Conservation (phyloP, 2,329 filamentous ascomycete species). For the Stachybotrys chartarum region DNA sequence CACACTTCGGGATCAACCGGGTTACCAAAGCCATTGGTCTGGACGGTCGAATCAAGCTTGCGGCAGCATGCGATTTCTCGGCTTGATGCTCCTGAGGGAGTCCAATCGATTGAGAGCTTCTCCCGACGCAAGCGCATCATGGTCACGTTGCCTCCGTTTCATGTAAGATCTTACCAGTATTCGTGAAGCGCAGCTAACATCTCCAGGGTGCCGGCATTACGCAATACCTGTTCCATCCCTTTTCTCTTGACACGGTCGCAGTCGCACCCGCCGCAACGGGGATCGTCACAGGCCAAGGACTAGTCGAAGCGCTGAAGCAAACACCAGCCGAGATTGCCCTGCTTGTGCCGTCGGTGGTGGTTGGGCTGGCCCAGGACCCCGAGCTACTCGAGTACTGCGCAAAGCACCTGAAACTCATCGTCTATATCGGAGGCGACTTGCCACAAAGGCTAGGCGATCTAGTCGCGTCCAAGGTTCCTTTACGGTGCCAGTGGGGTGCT, state of each 20-base stretch:
- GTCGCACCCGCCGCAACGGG: not conserved
- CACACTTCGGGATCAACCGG: slow-evolving; percentile 1
- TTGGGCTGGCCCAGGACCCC: not conserved
- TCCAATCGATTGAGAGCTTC: not conserved
- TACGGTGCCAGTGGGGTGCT: slow-evolving; percentile 2
- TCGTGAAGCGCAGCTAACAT: not conserved
- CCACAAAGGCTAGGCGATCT: not conserved
- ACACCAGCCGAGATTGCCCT: not conserved
- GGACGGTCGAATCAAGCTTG: not conserved
- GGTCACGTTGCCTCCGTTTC: slow-evolving; percentile 1
- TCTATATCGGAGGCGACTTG: slow-evolving; percentile 2
- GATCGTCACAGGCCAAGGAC: not conserved
- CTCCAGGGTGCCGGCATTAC: not conserved
- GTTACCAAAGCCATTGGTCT: slow-evolving; percentile 1
- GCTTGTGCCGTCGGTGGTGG: slow-evolving; percentile 2
- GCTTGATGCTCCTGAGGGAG: not conserved
- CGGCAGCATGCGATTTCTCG: not conserved
- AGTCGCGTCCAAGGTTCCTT: slow-evolving; percentile 1
- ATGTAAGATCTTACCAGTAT: not conserved
- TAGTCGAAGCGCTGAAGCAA: not conserved
- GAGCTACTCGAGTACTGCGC: not conserved
- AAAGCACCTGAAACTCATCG: slow-evolving; percentile 1
- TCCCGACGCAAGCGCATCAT: not conserved
- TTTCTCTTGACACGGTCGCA: not conserved
- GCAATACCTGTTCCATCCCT: not conserved